phyloP scores from a whole-genome alignment of 108 stramenopile species.

The Stephanodiscus triporus region DNA sequence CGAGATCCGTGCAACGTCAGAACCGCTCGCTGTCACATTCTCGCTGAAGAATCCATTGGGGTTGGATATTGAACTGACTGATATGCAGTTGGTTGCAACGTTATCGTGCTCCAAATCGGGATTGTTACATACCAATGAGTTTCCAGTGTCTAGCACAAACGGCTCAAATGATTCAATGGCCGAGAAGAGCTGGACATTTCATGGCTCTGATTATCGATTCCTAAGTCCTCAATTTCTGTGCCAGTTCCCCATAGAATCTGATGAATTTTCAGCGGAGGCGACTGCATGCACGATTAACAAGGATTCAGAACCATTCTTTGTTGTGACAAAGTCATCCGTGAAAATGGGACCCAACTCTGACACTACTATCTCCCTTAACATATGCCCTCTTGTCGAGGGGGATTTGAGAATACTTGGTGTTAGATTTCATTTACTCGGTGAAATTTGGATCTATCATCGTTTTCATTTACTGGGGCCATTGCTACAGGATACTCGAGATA shows the following conservation, averaged over 20 bases:
- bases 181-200: constrained; percentile 62
- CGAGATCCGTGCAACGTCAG: constrained; percentile 62
- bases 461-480: constrained; percentile 70
- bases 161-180: constrained; percentile 5
- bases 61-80: constrained; percentile 59
- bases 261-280: constrained; percentile 7
- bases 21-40: constrained; percentile 76
- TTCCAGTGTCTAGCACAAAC: constrained; percentile 52
- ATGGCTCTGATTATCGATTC: constrained; percentile 64
- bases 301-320: constrained; percentile 67
- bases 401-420: constrained; percentile 79
- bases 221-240: constrained; percentile 66
- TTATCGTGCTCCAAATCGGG: constrained; percentile 40
- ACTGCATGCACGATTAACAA: constrained; percentile 39
- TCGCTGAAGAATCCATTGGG: constrained; percentile 66
- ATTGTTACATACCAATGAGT: constrained; percentile 66
- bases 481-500: constrained; percentile 70
- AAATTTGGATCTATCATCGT: constrained; percentile 83
- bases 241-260: constrained; percentile 35
- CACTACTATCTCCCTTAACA: constrained; percentile 49
- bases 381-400: constrained; percentile 76
- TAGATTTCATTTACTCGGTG: constrained; percentile 70
- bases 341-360: constrained; percentile 52
- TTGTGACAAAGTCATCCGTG: constrained; percentile 64
- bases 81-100: constrained; percentile 78